Evolutionary conservation across 139 green algal genomes (phyloP).

Genomic region (Yamagishiella unicocca): DNA sequence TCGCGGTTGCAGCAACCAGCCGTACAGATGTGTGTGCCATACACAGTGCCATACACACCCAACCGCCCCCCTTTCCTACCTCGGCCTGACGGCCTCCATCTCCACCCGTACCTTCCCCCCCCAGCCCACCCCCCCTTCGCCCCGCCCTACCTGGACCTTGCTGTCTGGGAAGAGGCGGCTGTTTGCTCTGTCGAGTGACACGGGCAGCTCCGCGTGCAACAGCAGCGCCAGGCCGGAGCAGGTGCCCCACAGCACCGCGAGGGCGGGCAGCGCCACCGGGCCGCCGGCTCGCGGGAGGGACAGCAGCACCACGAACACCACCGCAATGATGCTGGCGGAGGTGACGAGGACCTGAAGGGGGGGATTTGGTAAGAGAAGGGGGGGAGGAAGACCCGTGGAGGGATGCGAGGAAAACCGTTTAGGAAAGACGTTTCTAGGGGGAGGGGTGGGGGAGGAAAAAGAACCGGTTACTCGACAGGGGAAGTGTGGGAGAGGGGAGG

Average conservation of each 20-base stretch:
- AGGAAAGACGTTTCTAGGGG: too few species aligned
- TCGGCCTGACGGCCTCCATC: background rate
- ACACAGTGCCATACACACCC: too few species aligned
- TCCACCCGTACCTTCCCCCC: background rate
- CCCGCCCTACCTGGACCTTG: slow-evolving; percentile 31
- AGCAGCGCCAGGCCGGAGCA: slow-evolving; percentile 68
- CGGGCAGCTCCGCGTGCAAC: slow-evolving; percentile 62
- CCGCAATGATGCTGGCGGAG: slow-evolving; percentile 64
- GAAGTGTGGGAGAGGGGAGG: too few species aligned
- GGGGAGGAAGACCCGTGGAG: background rate
- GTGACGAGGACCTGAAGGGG: slow-evolving; percentile 69
- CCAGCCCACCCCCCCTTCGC: background rate
- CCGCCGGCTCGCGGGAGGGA: slow-evolving; percentile 64
- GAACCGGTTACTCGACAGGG: too few species aligned
- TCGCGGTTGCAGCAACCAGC: too few species aligned
- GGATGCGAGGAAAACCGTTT: background rate
- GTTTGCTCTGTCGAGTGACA: slow-evolving; percentile 60
- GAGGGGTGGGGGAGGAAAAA: too few species aligned
- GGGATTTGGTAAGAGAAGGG: background rate
- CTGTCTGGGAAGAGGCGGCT: slow-evolving; percentile 80
- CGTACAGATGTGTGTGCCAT: too few species aligned
- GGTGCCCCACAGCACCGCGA: slow-evolving; percentile 72
- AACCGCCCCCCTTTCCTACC: too few species aligned
- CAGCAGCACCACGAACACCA: slow-evolving; percentile 83
- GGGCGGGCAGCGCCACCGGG: slow-evolving; percentile 65